Base-by-base conservation (phyloP, 164 flowering plant genomes). In the Aristolochia fimbriata region DNA sequence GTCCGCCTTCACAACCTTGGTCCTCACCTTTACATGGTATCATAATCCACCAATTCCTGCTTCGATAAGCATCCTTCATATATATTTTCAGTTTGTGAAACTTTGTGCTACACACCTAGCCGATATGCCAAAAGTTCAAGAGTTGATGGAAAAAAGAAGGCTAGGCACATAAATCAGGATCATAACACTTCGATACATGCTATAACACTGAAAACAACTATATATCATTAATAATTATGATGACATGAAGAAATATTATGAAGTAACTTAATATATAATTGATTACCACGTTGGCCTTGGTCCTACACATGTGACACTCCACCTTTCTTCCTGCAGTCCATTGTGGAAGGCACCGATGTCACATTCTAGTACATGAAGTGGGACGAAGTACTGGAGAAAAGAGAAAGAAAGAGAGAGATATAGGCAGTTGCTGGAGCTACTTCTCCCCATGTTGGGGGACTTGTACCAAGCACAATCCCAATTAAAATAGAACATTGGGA, bases 41-140 rank as follows among this genome's bases (percentile, higher is more conserved):
- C 75, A 23, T 73, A 73, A 50, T 71, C 73, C 10, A 75, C 73
- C 0, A 75, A 56, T 62, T 75, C 66, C 51, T 75, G 73, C 62
- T 69, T 73, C 0, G 75, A 77, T 9, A 77, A 56, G 67, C 56
- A 6, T 76, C 76, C 58, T 73, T 78, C 21, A 59, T 48, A n/a
- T n/a, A n/a, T n/a, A n/a, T n/a, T n/a, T n/a, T n/a, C n/a, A n/a
- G n/a, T n/a, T n/a, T n/a, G n/a, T n/a, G n/a, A n/a, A n/a, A n/a
- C n/a, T n/a, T n/a, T n/a, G n/a, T n/a, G n/a, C n/a, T n/a, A n/a
- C n/a, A n/a, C n/a, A n/a, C n/a, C n/a, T n/a, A n/a, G n/a, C n/a
- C n/a, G n/a, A n/a, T n/a, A n/a, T n/a, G n/a, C n/a, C n/a, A n/a
- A n/a, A n/a, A n/a, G n/a, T n/a, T n/a, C n/a, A n/a, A n/a, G n/a